Evolutionary conservation across 2,329 filamentous ascomycete species (phyloP), one percentile per base, ranked within the genome.

Genomic region (Colletotrichum sojae): DNA sequence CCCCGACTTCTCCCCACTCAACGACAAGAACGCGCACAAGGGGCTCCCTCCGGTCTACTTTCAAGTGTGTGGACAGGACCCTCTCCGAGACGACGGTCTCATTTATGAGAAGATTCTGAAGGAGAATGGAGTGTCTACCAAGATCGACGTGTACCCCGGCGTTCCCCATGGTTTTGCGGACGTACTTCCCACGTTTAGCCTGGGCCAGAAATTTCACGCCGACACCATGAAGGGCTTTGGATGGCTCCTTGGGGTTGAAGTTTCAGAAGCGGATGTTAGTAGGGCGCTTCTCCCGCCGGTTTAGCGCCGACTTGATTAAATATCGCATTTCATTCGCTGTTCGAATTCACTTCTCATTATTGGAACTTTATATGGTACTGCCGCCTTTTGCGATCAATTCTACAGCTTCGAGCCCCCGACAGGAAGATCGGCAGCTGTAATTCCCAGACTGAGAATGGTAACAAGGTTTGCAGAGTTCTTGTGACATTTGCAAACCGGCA

Each of bases 1-100:
- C 1, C 74, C 75, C 0, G 64, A 79, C 0, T 73, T 72, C 46
- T 78, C 75, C 13, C 78, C 80, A 2, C 73, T 83, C 15, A 76
- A 81, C 57, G 76, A 72, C 51, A 68, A 70, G 43, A 78, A 70
- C 1, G 69, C 71, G 2, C 77, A 82, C 67, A 69, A 72, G 13
- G 77, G 71, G 1, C 75, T 87, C 22, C 85, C 85, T 6, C 79
- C 78, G 1, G 80, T 83, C 0, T 83, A 81, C 67, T 85, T 86
- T 71, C 81, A 84, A 71, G 79, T 86, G 18, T 83, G 81, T 39
- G 85, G 84, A 0, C 74, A 81, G 70, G 85, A 86, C 74, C 84
- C 84, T 0, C 71, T 84, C 56, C 76, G 85, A 18, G 85, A 87
- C 53, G 85, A 87, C 70, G 83, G 80, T 2, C 75, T 86, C 40